Base-by-base conservation (phyloP, 75 land plant species). In the Picea sitchensis region DNA sequence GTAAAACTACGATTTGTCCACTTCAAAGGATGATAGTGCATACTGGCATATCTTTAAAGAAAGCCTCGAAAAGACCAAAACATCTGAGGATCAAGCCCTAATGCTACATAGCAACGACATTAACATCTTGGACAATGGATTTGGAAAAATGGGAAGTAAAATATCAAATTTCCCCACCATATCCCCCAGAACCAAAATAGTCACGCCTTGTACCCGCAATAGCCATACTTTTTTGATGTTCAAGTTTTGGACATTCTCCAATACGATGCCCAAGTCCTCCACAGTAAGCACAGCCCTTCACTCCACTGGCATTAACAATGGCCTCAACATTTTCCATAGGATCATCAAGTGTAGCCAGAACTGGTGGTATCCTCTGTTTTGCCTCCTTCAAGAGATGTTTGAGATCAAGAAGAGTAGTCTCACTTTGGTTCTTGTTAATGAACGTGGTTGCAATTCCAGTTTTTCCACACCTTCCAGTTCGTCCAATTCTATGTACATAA, bases 201-300 rank as follows among this genome's bases (percentile, higher is more conserved):
- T 92, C 93, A 80, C 95, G 81, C 58, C 93, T 85, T 17, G 95
- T 93, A 51, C 92, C 92, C 14, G 95, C 93, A 87, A 95, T 91
- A 14, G 90, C 90, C 83, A 88, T 83, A 71, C 89, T 91, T 65
- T 93, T 95, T 84, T 91, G 93, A 71, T 93, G 98, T 76, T 95
- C 98, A 51, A 93, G 82, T 81, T 95, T 95, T 64, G 98, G 95
- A 60, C 98, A 95, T 64, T 92, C 93, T 5, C 86, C 78, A 30
- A 93, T 93, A 20, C 98, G 88, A 77, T 95, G 98, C 32, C 95
- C 95, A 69, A 95, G 87, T 73, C 98, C 98, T 76, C 98, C 98
- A 91, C 98, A 95, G 73, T 91, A 91, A 9, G 92, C 93, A 87
- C 98, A 95, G 18, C 98, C 98, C 65, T 91, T 91, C 5, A 90